Percentiles rank a stretch among this genome's conserved stretches.
phyloP scores from a whole-genome alignment of 1,139 yeast genomes.

The Sporopachydermia cereana region DNA sequence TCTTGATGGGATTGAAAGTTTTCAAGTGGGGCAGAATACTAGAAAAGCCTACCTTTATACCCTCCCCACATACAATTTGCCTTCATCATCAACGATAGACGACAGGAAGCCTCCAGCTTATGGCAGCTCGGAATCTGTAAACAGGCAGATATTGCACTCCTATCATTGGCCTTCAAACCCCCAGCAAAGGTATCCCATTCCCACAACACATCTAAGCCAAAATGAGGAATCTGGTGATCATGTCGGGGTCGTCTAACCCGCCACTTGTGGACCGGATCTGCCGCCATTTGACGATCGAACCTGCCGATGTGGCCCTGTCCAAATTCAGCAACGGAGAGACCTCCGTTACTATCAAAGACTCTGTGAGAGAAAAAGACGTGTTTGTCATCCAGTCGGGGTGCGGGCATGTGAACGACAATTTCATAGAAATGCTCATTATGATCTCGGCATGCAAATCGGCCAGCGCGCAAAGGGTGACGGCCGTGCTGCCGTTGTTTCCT shows the following conservation, averaged over 20 bases:
- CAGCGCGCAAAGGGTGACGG: constrained; percentile 86
- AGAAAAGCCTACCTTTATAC: too few relatives aligned
- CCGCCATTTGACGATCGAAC: constrained; percentile 47
- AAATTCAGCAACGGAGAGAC: constrained; percentile 83
- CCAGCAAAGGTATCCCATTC: too few relatives aligned
- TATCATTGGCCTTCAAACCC: too few relatives aligned
- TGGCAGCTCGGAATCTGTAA: too few relatives aligned
- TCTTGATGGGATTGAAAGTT: too few relatives aligned
- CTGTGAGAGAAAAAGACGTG: constrained; percentile 90
- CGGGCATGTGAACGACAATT: constrained; percentile 85
- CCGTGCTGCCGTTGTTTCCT: constrained; percentile 89
- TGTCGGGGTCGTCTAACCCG: constrained; percentile 71
- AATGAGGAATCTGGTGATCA: constrained; percentile 68
- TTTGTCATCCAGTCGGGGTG: constrained; percentile 71
- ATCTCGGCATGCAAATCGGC: constrained; percentile 94
- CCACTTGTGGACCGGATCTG: constrained; percentile 51
- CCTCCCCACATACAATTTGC: too few relatives aligned
- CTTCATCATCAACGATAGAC: too few relatives aligned
- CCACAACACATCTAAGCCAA: background rate
- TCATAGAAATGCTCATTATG: constrained; percentile 78
- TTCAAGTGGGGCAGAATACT: too few relatives aligned
- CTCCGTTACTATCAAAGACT: constrained; percentile 68
- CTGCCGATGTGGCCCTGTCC: constrained; percentile 41
- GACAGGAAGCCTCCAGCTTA: too few relatives aligned
- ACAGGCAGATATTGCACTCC: too few relatives aligned